Evolutionary conservation across 1,284 basidiomycete genomes (phyloP), one percentile per base, ranked within the genome.

Genomic region (Cutaneotrichosporon sp.): DNA sequence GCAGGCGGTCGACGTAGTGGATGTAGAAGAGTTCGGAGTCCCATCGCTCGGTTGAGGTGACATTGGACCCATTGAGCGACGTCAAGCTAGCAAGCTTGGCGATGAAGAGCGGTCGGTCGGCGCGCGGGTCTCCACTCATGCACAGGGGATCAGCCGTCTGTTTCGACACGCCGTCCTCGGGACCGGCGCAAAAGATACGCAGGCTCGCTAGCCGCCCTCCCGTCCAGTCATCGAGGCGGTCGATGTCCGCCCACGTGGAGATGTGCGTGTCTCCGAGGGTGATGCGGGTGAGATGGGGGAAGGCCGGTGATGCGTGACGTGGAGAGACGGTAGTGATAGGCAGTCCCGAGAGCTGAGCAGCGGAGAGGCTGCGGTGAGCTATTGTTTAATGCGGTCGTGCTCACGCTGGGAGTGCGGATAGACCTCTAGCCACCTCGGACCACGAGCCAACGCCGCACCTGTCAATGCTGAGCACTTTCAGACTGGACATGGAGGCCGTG

Each of bases 11-110:
- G 82, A 84, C 40, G 31, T 62, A 63, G n/a, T 88, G 88, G 60
- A 95, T 82, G 79, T 94, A 96, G 74, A 89, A 91, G 49, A 92
- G 79, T 79, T 97, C 94, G 57, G 89, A 88, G 72, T 97, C 95
- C n/a, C 80, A 83, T 42, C 95, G 84, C 75, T 96, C 92, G 66
- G 85, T 86, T 9, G 78, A 63, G 9, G 38, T 38, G 14, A 55
- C 18, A 5, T 65, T 80, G 86, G 71, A 76, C 91, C 90, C 63
- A 76, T 70, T 49, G 47, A 97, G 85, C 36, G 74, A 74, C 11
- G 74, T 72, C 32, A 97, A 83, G 13, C 82, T 82, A 5, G 88
- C 85, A 5, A 96, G 83, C 73, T 86, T 87, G 55, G 91, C 89
- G 65, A 96, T 87, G 49, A 86, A 80, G 70, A 92, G 49, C 0